Evolutionary conservation across 345 rosid species (phyloP), one percentile per base, ranked within the genome.

Genomic region (Melastoma malabathricum): DNA sequence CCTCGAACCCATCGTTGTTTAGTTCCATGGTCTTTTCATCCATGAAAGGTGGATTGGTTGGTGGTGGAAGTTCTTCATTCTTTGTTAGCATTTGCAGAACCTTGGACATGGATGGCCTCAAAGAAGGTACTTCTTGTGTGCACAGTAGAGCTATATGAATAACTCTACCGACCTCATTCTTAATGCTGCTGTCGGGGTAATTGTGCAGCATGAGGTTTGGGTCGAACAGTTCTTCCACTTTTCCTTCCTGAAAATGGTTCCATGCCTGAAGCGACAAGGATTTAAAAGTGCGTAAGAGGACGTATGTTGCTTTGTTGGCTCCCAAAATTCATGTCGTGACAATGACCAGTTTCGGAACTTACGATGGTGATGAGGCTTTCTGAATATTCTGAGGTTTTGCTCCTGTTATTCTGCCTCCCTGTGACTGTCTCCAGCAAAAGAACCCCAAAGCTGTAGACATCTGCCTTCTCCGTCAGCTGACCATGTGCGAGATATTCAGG

Each of bases 401-500:
- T 62, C 50, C 67, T 69, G 55, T 84, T 92, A 70, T 84, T 92
- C 63, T 77, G 95, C 58, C 60, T 82, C 57, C 89, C 93, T 5
- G 94, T 82, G 6, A 77, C 86, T 22, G 76, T 81, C 73, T 89
- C 98, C 51, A 89, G 58, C 64, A 86, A 57, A 48, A 90, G 84
- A 45, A 90, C 94, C 3, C 96, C 98, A 15, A 77, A 90, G 64
- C 94, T 83, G 65, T 90, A 86, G 27, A 86, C 83, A 54, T 90
- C 98, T 43, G 64, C 96, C 62, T 87, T 92, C 64, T 92, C 98
- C 16, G 98, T 84, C 57, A 92, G 66, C 65, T 82, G 96, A 47
- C 98, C 98, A 41, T 84, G 84, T 17, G 87, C 92, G 10, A 86
- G 75, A 72, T 84, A 90, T 66, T 90, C 96, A 0, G 96, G 98